Evolutionary conservation across 2,329 filamentous ascomycete species (phyloP), one percentile per base, ranked within the genome.

Genomic region (Diplodia seriata): DNA sequence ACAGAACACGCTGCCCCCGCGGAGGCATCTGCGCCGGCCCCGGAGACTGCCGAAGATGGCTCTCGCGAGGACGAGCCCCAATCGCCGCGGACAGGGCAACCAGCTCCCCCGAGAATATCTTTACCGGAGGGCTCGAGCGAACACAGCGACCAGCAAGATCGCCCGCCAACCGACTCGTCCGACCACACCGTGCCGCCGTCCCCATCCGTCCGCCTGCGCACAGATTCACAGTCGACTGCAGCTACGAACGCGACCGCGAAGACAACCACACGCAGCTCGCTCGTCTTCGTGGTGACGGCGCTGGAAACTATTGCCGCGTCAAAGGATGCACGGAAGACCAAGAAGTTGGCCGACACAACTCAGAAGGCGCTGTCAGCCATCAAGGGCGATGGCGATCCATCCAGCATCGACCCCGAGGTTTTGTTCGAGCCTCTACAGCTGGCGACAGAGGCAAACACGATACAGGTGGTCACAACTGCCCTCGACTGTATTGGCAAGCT

Each of bases 401-500:
- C 92, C 72, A 87, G 92, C 70, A 92, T 96, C 75, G 91, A 96
- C 75, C 94, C 96, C 40, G 93, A 98, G 78, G 84, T 97, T 68
- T 89, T 99, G 73, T 99, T 99, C 76, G 89, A 91, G 72, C 95
- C 95, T 15, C 82, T 99, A 38, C 92, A 96, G 76, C 86, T 98
- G 51, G 95, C 96, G 57, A 94, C 94, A 43, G 92, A 93, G 77
- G 91, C 93, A 11, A 87, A 90, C 74, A 97, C 92, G 74, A 90
- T 94, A 65, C 89, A 92, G 68, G 85, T 99, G 56, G 92, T 93
- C 69, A 97, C 93, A 26, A 92, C 91, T 47, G 94, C 95, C 7
- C 88, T 99, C 75, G 95, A 99, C 81, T 98, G 94, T 81, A 97
- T 99, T 74, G 95, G 96, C 75, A 99, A 99, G 83, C 89, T 99